Percentiles rank a stretch among this genome's conserved stretches.
Conservation (phyloP, 2,329 filamentous ascomycete genomes). For the Beauveria pseudobassiana region DNA sequence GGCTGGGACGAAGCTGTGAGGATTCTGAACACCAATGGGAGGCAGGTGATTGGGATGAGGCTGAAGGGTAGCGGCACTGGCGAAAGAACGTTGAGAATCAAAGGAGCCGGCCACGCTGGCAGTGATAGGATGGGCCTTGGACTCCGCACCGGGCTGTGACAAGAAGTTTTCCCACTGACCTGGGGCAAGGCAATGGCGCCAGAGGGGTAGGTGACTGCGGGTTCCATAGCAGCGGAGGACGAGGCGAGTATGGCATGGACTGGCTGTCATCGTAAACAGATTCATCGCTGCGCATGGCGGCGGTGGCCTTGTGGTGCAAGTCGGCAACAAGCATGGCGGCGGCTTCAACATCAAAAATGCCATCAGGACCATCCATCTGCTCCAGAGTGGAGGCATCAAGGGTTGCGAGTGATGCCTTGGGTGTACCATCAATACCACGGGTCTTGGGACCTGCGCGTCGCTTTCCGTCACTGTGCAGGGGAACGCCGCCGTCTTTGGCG, state of each 20-base stretch:
- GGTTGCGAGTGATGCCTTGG: conserved; percentile 67
- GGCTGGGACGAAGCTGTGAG: conserved; percentile 54
- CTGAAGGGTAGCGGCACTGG: conserved; percentile 48
- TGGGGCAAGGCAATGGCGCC: conserved; percentile 76
- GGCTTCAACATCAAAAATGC: conserved; percentile 91
- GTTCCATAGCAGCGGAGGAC: conserved; percentile 66
- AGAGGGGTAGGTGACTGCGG: conserved; percentile 67
- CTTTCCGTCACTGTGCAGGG: conserved; percentile 90
- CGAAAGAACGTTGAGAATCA: conserved; percentile 59
- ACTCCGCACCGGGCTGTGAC: conserved; percentile 59
- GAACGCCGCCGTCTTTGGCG: conserved; percentile 92
- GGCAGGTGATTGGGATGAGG: conserved; percentile 57
- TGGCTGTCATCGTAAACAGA: conserved; percentile 49
- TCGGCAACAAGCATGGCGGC: conserved; percentile 98
- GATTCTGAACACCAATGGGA: conserved; percentile 57
- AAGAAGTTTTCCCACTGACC: conserved; percentile 90
- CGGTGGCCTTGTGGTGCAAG: conserved; percentile 89
- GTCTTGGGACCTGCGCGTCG: conserved; percentile 68
- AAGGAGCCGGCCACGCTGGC: conserved; percentile 59
- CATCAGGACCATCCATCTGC: conserved; percentile 87
- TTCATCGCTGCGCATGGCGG: conserved; percentile 53
- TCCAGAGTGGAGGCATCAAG: conserved; percentile 83
- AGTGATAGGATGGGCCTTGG: conserved; percentile 68
- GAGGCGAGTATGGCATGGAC: conserved; percentile 66
- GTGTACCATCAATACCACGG: conserved; percentile 53